Evolutionary conservation across 331 rosid species (phyloP).

Genomic region (Rosa hybrid): DNA sequence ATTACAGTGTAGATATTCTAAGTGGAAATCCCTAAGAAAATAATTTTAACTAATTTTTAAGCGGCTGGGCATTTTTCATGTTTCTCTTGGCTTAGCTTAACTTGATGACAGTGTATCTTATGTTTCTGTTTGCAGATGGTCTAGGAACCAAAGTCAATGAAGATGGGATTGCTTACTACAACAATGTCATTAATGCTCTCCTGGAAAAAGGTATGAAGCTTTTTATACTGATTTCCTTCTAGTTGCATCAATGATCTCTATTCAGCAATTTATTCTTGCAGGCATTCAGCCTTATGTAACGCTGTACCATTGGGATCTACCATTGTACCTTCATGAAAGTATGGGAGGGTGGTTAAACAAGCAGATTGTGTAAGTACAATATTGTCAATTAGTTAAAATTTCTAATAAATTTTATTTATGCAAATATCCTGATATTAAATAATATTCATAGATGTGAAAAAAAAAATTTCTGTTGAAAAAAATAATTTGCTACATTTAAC

Average conservation of each 20-base stretch:
- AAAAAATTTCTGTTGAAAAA: not conserved
- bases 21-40: not conserved
- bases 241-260: conserved; percentile 10
- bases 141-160: conserved; percentile 78
- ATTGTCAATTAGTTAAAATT: not conserved
- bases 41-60: not conserved
- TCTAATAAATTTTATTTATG: not conserved
- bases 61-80: not conserved
- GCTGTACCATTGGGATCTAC: conserved; percentile 97
- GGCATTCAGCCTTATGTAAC: conserved; percentile 85
- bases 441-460: not conserved
- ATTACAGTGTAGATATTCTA: conserved; percentile 1
- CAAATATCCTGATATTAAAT: not conserved
- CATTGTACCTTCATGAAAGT: conserved; percentile 80
- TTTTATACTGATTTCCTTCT: conserved; percentile 15
- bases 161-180: conserved; percentile 75
- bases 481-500: not conserved
- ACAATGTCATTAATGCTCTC: conserved; percentile 75
- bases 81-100: conserved; percentile 5
- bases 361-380: conserved; percentile 62
- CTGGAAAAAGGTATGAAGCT: conserved; percentile 64
- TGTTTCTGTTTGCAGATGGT: conserved; percentile 63
- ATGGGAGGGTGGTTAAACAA: conserved; percentile 87
- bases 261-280: conserved; percentile 37
- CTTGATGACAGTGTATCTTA: not conserved